Evolutionary conservation across 257 asterid species (phyloP).

Genomic region (Fraxinus excelsior): DNA sequence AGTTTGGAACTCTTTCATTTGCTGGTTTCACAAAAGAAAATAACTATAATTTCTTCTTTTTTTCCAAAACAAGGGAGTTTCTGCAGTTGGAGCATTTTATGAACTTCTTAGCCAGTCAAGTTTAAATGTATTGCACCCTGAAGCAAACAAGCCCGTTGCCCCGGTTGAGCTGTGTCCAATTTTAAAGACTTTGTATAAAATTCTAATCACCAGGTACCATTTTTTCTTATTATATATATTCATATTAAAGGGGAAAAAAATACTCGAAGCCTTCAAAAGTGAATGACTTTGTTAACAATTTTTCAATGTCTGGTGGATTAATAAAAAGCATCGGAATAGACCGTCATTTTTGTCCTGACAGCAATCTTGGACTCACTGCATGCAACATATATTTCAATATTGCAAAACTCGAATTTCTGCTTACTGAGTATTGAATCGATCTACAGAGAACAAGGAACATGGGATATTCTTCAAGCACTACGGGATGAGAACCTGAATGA

Average conservation of each 20-base stretch:
- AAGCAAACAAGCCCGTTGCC: conserved; percentile 71
- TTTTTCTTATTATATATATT: neutral
- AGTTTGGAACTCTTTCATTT: neutral
- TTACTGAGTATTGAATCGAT: neutral
- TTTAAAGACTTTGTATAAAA: conserved; percentile 66
- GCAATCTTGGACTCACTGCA: neutral
- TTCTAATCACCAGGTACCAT: conserved; percentile 63
- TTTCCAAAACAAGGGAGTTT: conserved; percentile 63
- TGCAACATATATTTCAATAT: no score
- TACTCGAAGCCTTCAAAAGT: neutral
- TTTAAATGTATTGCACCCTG: conserved; percentile 69
- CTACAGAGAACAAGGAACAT: conserved; percentile 60
- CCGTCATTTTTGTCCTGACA: neutral
- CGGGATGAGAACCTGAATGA: conserved; percentile 83
- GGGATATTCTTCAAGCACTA: conserved; percentile 78
- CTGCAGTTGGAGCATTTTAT: conserved; percentile 86
- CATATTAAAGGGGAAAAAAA: neutral
- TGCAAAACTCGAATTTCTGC: neutral
- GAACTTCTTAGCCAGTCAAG: conserved; percentile 78
- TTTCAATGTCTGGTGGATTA: no score
- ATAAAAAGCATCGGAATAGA: neutral
- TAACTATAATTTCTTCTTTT: neutral
- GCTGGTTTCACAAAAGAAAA: neutral
- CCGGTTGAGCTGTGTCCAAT: conserved; percentile 90
- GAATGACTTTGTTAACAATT: no score